Evolutionary conservation across 2,329 filamentous ascomycete genomes (phyloP).

Genomic region (Colletotrichum viniferum): DNA sequence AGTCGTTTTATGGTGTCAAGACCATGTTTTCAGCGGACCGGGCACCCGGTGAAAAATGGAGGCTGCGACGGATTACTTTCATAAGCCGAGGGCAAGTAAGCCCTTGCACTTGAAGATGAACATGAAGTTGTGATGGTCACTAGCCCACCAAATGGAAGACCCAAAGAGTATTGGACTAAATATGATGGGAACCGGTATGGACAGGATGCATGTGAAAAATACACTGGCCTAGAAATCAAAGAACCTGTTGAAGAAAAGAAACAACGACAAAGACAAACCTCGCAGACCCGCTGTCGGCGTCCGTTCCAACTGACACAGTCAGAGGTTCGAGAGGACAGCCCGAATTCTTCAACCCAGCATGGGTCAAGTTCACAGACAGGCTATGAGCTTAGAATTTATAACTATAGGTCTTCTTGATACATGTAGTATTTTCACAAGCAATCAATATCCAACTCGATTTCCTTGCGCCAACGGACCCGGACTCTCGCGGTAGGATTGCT

Average conservation of each 20-base stretch:
- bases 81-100: neutral
- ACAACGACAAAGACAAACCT: neutral
- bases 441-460: neutral
- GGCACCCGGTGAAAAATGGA: neutral
- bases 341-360: neutral
- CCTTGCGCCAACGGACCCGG: neutral
- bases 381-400: neutral
- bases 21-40: neutral
- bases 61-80: neutral
- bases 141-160: fast-evolving
- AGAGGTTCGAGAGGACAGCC: neutral
- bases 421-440: neutral
- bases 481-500: neutral
- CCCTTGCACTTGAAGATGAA: neutral
- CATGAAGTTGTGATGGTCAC: neutral
- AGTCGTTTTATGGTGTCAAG: neutral
- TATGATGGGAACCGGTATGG: too few species aligned
- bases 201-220: too few species aligned
- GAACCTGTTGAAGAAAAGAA: too few species aligned
- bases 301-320: neutral
- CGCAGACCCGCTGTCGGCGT: neutral
- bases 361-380: neutral
- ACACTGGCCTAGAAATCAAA: too few species aligned
- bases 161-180: neutral
- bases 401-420: neutral